These are phyloP conservation scores for Arthrinium puccinioides DNA, from an alignment of 2,329 filamentous ascomycete genomes.

Conservation along the genomic window DNA sequence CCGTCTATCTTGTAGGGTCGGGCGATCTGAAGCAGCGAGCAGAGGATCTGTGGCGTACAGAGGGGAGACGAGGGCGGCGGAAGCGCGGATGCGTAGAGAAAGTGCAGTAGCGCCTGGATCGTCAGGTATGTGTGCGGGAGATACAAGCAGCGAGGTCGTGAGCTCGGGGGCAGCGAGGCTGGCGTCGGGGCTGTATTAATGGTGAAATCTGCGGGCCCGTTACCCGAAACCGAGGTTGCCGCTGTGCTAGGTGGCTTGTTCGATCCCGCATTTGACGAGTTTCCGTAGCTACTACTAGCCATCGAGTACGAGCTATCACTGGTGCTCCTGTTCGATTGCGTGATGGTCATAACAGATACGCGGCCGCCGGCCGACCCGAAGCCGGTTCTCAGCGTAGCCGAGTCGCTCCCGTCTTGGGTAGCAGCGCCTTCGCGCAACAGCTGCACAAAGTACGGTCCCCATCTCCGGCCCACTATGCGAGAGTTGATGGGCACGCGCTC, in stretches of 20 bases:
- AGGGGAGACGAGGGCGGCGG: conserved; percentile 68
- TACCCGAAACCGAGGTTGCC: conserved; percentile 34
- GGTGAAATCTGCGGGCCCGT: conserved; percentile 31
- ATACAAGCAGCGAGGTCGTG: conserved; percentile 79
- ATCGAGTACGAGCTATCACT: conserved; percentile 42
- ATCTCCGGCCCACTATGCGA: conserved; percentile 75
- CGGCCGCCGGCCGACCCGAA: conserved; percentile 53
- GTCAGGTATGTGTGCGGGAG: conserved; percentile 89
- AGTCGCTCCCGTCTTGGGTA: conserved; percentile 65
- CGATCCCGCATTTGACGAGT: conserved; percentile 26
- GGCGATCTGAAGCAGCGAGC: conserved; percentile 87
- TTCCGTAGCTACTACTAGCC: conserved; percentile 29
- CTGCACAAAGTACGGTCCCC: conserved; percentile 95
- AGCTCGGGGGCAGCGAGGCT: conserved; percentile 48
- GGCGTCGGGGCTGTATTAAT: conserved; percentile 53
- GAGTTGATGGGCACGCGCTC: conserved; percentile 94
- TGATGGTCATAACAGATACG: conserved; percentile 77
- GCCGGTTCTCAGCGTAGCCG: conserved; percentile 64
- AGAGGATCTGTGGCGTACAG: conserved; percentile 91
- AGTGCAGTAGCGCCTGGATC: conserved; percentile 83
- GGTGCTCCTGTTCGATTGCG: conserved; percentile 44
- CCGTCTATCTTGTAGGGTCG: conserved; percentile 91
- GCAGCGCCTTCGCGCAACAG: conserved; percentile 75
- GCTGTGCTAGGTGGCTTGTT: conserved; percentile 36
- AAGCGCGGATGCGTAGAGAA: conserved; percentile 85